Evolutionary conservation across 306 rosid genomes (phyloP), one percentile per base, ranked within the genome.

Genomic region (Inga oerstediana): DNA sequence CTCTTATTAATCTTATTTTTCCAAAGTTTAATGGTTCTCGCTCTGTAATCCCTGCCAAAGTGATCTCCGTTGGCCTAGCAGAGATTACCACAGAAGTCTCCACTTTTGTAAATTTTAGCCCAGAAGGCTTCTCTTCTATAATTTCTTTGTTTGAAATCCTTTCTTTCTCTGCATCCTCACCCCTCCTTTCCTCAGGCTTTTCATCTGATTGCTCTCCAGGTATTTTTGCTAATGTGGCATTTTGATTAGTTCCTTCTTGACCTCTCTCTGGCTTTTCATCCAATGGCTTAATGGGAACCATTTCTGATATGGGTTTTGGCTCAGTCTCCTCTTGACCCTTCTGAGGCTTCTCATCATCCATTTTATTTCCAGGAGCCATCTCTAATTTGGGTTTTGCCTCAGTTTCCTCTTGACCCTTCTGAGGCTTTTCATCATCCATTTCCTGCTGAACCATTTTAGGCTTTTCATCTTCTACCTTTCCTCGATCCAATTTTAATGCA

Each of bases 321-420:
- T 78, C 80, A 80, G 39, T 62, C 10, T 76, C 88, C 27, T 86
- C 84, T 66, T 39, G 68, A 66, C 24, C 87, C 78, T 72, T 75
- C 30, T 46, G 80, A 34, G 52, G 9, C 8, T 56, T 59, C 3
- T 48, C 35, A 37, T 64, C 51, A 37, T 64, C 51, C 45, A 4
- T 49, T 74, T 48, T 7, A 20, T 10, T 16, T 48, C 20, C 4
- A 13, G 15, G 44, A 27, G 61, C 49, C 58, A 32, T 34, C 58
- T 27, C 5, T 46, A 52, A n/a, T 32, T 10, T 72, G 6, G 43
- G 59, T 24, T 34, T 72, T 30, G 45, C 20, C 17, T 1, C 58
- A 65, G 8, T 62, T 12, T 24, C 37, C 30, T 70, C 77, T 77
- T 15, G 39, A 61, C 27, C 85, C 74, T 69, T 75, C 24, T 43